A percentile compares a stretch with the other conserved stretches of the same genome.
Conservation (phyloP, 2,329 filamentous ascomycete species). For the Conoideocrella luteorostrata region DNA sequence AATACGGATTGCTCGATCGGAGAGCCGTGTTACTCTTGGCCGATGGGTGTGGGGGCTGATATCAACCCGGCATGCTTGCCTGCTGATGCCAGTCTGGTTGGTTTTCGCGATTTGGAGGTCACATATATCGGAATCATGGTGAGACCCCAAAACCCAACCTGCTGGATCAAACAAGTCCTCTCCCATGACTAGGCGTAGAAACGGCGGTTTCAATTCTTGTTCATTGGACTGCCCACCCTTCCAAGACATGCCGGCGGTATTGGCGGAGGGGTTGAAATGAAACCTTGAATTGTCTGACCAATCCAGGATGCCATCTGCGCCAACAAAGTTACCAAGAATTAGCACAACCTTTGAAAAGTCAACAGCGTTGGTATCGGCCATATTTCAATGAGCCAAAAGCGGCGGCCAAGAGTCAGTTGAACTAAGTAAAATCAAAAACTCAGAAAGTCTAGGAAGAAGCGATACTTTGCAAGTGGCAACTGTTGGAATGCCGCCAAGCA, state of each 20-base stretch:
- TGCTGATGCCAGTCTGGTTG: constrained; percentile 7
- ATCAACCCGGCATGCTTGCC: constrained; percentile 4
- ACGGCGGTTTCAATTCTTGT: neutral
- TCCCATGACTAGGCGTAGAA: constrained; percentile 7
- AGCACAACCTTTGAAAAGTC: constrained; percentile 2
- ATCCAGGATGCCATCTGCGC: constrained; percentile 1
- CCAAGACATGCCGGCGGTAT: neutral
- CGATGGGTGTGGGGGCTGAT: neutral
- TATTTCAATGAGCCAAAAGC: too few relatives aligned
- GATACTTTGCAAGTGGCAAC: too few relatives aligned
- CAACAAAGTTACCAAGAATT: constrained; percentile 1
- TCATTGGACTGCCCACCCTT: neutral
- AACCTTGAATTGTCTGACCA: neutral
- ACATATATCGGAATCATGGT: constrained; percentile 9
- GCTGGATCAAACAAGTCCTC: constrained; percentile 9
- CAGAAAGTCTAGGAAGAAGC: too few relatives aligned
- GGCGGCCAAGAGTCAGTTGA: too few relatives aligned
- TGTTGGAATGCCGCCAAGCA: too few relatives aligned
- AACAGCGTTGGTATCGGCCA: too few relatives aligned
- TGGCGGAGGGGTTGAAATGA: neutral
- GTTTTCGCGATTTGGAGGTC: constrained; percentile 5
- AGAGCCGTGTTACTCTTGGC: neutral
- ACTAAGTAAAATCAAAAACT: too few relatives aligned
- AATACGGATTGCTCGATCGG: neutral
- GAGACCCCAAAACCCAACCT: constrained; percentile 9